Conservation (phyloP, 2,329 filamentous ascomycete species). For the Neofusicoccum cordaticola region DNA sequence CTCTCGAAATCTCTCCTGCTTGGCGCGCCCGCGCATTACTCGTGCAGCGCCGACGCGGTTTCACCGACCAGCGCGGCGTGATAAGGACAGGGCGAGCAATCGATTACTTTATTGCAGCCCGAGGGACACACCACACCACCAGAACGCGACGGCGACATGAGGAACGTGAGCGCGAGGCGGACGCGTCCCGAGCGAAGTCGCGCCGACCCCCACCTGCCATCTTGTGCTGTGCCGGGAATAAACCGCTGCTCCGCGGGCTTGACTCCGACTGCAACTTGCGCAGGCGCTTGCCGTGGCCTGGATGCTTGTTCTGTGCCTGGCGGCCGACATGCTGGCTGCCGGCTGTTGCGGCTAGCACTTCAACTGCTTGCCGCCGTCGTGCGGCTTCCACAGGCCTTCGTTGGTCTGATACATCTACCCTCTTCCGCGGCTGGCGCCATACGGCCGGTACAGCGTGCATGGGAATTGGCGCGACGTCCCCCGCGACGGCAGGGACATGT, state of each 20-base stretch:
- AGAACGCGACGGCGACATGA: not conserved
- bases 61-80: not conserved
- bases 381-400: no score
- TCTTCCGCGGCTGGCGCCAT: no score
- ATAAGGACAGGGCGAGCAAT: slow-evolving; percentile 3
- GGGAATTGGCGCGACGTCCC: no score
- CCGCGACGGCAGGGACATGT: no score
- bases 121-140: not conserved
- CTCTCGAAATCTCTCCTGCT: not conserved
- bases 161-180: slow-evolving; percentile 4
- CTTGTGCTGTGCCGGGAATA: not conserved
- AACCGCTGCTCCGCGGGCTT: not conserved
- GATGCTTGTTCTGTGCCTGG: no score
- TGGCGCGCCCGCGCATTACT: not conserved
- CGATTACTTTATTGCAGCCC: not conserved
- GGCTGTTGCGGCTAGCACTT: no score
- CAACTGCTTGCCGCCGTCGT: no score
- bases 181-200: slow-evolving; percentile 4
- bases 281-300: no score
- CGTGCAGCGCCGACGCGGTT: not conserved
- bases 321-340: no score
- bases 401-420: no score
- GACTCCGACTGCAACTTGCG: no score
- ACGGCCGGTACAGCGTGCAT: no score
- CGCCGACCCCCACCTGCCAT: not conserved